phyloP scores from a whole-genome alignment of 2,329 filamentous ascomycete genomes.

The Fusarium guadeloupense region DNA sequence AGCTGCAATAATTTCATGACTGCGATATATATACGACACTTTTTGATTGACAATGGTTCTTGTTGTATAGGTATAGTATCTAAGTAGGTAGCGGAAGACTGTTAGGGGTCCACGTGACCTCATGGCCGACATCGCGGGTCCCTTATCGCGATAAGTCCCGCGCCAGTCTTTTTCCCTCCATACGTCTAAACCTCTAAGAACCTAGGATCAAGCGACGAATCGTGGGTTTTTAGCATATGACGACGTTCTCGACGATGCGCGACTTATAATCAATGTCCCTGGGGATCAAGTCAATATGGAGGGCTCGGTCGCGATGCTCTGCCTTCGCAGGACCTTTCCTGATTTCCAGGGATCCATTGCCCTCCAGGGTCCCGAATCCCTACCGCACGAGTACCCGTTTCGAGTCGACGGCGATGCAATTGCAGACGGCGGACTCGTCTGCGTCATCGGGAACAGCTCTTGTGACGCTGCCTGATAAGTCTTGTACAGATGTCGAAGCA shows the following conservation, averaged over 20 bases:
- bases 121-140: conserved; percentile 17
- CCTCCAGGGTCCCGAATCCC: conserved; percentile 28
- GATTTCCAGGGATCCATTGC: conserved; percentile 32
- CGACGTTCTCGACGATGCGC: conserved; percentile 46
- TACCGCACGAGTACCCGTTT: conserved; percentile 15
- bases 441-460: conserved; percentile 8
- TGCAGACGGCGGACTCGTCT: background rate
- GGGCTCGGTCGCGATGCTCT: conserved; percentile 50
- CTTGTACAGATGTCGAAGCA: conserved; percentile 4
- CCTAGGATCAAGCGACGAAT: conserved; percentile 18
- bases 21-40: background rate
- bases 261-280: conserved; percentile 57
- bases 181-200: conserved; percentile 11
- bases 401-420: conserved; percentile 34
- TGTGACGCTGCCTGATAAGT: background rate
- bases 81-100: too few relatives aligned
- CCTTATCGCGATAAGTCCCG: conserved; percentile 35
- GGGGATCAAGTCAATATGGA: conserved; percentile 56
- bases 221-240: conserved; percentile 11
- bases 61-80: background rate
- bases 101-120: conserved; percentile 29
- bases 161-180: conserved; percentile 33
- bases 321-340: conserved; percentile 38
- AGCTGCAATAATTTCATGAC: background rate
- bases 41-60: background rate